A percentile compares a stretch with the other conserved stretches of the same genome.
Conservation (phyloP, 306 rosid species). For the Purshia tridentata region DNA sequence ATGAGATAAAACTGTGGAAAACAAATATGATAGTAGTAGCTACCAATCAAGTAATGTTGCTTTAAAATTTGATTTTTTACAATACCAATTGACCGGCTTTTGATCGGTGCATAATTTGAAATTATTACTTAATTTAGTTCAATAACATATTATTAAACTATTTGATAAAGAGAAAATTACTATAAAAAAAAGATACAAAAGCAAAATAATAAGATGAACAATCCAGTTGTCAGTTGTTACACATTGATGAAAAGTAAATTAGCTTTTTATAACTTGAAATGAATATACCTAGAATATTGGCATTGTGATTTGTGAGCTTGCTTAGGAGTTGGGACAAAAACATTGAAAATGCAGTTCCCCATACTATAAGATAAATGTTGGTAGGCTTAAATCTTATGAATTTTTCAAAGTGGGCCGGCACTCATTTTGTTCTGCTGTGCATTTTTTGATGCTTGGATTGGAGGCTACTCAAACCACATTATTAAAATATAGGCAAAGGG, state of each 20-base stretch:
- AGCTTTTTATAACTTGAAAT: background rate
- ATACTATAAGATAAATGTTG: background rate
- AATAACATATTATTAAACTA: no score
- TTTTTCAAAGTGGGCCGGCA: slow-evolving; percentile 34
- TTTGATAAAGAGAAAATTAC: no score
- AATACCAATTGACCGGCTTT: no score
- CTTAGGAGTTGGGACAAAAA: background rate
- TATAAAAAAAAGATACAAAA: no score
- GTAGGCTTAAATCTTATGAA: background rate
- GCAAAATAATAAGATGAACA: no score
- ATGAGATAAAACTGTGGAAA: no score
- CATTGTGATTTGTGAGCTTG: background rate
- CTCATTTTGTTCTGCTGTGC: slow-evolving; percentile 4
- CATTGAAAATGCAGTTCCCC: slow-evolving; percentile 16
- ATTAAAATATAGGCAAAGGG: background rate
- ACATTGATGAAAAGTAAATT: background rate
- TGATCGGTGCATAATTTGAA: no score
- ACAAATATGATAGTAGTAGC: no score
- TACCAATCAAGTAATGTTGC: no score
- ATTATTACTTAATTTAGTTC: no score
- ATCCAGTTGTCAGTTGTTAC: no score
- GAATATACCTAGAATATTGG: background rate
- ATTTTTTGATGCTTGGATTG: slow-evolving; percentile 37
- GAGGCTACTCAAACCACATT: slow-evolving; percentile 38
- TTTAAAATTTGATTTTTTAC: no score